Conservation (phyloP, 1,284 basidiomycete species). For the Rhodotorula sp. region DNA sequence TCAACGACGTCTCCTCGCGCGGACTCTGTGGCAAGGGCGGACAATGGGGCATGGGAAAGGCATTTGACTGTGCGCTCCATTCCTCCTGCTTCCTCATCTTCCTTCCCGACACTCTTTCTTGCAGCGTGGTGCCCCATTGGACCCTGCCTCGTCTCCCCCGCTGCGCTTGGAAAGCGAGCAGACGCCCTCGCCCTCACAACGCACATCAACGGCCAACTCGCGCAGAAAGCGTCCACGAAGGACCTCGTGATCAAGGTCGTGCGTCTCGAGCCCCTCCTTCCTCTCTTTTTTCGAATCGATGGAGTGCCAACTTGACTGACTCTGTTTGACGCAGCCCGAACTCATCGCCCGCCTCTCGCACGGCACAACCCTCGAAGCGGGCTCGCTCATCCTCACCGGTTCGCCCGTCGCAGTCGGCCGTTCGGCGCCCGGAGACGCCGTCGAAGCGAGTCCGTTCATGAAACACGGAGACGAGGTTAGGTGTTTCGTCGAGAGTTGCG, state of each 20-base stretch:
- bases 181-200: constrained; percentile 66
- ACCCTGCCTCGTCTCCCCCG: constrained; percentile 68
- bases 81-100: neutral
- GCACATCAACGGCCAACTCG: constrained; percentile 63
- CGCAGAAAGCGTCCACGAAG: constrained; percentile 71
- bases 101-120: neutral
- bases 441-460: constrained; percentile 66
- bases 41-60: constrained; percentile 43
- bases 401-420: constrained; percentile 57
- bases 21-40: constrained; percentile 26
- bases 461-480: constrained; percentile 71
- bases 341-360: constrained; percentile 77
- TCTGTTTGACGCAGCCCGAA: constrained; percentile 53
- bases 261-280: neutral
- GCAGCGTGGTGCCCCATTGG: constrained; percentile 39
- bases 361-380: constrained; percentile 78
- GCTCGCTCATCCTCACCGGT: constrained; percentile 76
- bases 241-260: constrained; percentile 46
- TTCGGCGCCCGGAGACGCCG: constrained; percentile 40
- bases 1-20: constrained; percentile 36
- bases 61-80: constrained; percentile 35
- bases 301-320: neutral
- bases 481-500: constrained; percentile 53
- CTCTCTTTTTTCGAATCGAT: neutral
- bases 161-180: constrained; percentile 63